Percentiles rank a stretch among this genome's conserved stretches.
These are phyloP conservation scores for Multifurca ochricompacta DNA, from an alignment of 768 basidiomycete species.

Conservation along the genomic window DNA sequence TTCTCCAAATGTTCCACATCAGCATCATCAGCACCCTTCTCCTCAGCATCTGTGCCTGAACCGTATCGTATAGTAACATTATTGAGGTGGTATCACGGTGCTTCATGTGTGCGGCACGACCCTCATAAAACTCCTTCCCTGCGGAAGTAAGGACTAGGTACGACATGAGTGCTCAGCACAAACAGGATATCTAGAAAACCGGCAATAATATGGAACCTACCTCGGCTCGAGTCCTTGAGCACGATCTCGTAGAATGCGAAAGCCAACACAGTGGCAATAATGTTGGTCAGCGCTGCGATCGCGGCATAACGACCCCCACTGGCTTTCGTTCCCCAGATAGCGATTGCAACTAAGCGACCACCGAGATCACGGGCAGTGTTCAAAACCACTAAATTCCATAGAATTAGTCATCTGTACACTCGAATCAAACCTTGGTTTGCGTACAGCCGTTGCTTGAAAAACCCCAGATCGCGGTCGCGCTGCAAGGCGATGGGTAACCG, in stretches of 20 bases:
- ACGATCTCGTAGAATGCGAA: conserved; percentile 25
- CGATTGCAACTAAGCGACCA: conserved; percentile 24
- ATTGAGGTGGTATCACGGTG: neutral
- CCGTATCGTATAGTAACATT: neutral
- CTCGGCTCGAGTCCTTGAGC: conserved; percentile 25
- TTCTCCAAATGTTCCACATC: neutral
- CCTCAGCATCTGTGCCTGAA: conserved; percentile 1
- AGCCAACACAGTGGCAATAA: conserved; percentile 26
- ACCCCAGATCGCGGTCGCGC: conserved; percentile 24
- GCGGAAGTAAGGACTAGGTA: conserved; percentile 9
- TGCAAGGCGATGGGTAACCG: neutral
- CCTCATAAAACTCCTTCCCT: conserved; percentile 1
- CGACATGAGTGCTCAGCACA: neutral
- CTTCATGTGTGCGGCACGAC: conserved; percentile 10
- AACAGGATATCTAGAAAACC: too few relatives aligned
- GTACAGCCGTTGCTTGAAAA: conserved; percentile 23
- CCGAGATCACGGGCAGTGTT: conserved; percentile 28
- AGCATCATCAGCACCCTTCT: neutral
- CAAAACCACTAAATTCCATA: conserved; percentile 22
- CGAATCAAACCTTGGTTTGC: conserved; percentile 2
- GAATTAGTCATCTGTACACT: neutral
- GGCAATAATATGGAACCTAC: conserved; percentile 9
- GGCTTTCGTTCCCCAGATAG: conserved; percentile 26
- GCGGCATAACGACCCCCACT: conserved; percentile 29
- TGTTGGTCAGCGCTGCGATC: conserved; percentile 27